Conservation (phyloP, 257 asterid genomes). For the Lantana camara region DNA sequence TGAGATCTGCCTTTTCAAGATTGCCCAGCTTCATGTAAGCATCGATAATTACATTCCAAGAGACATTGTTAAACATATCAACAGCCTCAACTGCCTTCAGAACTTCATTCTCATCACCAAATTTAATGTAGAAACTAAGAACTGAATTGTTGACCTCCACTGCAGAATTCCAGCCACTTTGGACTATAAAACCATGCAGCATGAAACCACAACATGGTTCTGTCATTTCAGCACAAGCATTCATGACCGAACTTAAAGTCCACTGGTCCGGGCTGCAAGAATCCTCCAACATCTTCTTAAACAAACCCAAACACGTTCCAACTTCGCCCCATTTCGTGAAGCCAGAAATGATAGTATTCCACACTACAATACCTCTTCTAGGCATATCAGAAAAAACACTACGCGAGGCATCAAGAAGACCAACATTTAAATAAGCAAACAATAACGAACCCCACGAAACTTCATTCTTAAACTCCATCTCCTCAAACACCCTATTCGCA, state of each 20-base stretch:
- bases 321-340: slow-evolving; percentile 47
- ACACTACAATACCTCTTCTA: slow-evolving; percentile 52
- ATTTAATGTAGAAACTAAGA: slow-evolving; percentile 55
- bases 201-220: slow-evolving; percentile 39
- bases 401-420: slow-evolving; percentile 42
- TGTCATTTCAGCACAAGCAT: slow-evolving; percentile 51
- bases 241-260: slow-evolving; percentile 65
- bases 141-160: slow-evolving; percentile 67
- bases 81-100: slow-evolving; percentile 42
- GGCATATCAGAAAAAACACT: slow-evolving; percentile 58
- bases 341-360: slow-evolving; percentile 76
- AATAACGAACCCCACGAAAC: slow-evolving; percentile 83
- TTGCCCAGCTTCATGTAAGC: slow-evolving; percentile 73
- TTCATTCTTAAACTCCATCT: slow-evolving; percentile 57
- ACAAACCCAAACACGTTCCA: slow-evolving; percentile 45
- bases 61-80: slow-evolving; percentile 43
- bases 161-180: slow-evolving; percentile 66
- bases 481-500: slow-evolving; percentile 60
- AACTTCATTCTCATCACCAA: slow-evolving; percentile 48
- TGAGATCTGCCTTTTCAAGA: slow-evolving; percentile 41
- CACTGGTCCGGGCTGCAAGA: slow-evolving; percentile 57
- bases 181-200: slow-evolving; percentile 50
- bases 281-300: slow-evolving; percentile 63
- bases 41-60: slow-evolving; percentile 67
- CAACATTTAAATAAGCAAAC: slow-evolving; percentile 58